phyloP scores from a whole-genome alignment of 2,329 filamentous ascomycete species.

The Scorias spongiosa region DNA sequence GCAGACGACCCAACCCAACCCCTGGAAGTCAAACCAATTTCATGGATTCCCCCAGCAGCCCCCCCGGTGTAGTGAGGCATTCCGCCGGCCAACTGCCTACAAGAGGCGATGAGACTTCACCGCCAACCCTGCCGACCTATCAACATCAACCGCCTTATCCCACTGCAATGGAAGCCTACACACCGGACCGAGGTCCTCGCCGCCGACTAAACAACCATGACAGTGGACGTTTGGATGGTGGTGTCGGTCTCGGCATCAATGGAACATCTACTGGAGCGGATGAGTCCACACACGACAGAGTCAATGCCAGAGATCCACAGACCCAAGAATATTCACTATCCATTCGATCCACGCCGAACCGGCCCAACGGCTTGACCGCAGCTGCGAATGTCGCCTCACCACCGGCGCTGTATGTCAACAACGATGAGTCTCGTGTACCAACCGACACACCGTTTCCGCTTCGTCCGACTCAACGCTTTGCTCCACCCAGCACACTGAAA shows the following conservation, averaged over 20 bases:
- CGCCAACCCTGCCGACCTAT: constrained; percentile 16
- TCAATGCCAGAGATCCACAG: neutral
- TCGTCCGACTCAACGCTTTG: constrained; percentile 43
- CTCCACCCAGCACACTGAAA: constrained; percentile 66
- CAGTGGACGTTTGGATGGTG: constrained; percentile 5
- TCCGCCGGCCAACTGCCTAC: neutral
- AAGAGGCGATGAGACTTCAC: constrained; percentile 17
- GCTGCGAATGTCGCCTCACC: constrained; percentile 23
- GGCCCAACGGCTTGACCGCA: constrained; percentile 18
- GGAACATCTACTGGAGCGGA: constrained; percentile 6
- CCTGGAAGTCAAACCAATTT: constrained; percentile 20
- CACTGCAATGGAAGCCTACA: constrained; percentile 36
- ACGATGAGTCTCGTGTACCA: constrained; percentile 19
- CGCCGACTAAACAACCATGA: constrained; percentile 11
- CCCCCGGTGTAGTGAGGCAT: constrained; percentile 34
- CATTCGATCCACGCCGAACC: constrained; percentile 16
- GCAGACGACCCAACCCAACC: constrained; percentile 22
- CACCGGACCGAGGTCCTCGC: constrained; percentile 37
- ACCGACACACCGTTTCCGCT: constrained; percentile 24
- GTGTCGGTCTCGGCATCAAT: constrained; percentile 18
- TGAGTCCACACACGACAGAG: neutral
- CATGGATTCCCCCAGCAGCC: constrained; percentile 32
- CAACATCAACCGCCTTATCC: constrained; percentile 32
- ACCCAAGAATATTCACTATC: constrained; percentile 9
- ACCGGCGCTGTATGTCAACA: constrained; percentile 23